Evolutionary conservation across 1,284 basidiomycete species (phyloP).

Genomic region (Termitomyces sp.): DNA sequence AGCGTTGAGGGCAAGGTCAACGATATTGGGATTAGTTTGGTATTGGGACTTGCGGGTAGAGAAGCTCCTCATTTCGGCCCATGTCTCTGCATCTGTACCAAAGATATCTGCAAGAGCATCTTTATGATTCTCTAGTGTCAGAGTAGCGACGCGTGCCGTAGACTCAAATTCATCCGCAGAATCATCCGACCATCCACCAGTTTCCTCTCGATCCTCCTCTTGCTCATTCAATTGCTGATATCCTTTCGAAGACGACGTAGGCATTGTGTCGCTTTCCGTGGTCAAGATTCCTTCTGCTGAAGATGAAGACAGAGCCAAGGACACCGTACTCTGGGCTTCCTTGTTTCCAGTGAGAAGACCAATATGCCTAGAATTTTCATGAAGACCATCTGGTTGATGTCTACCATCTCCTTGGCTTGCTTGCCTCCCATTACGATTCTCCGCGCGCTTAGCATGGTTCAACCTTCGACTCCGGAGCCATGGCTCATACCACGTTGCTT

Average conservation of each 20-base stretch:
- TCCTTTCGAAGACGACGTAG: slow-evolving; percentile 8
- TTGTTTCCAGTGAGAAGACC: slow-evolving; percentile 49
- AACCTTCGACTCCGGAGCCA: slow-evolving; percentile 65
- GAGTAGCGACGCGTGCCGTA: slow-evolving; percentile 28
- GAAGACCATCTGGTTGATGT: slow-evolving; percentile 16
- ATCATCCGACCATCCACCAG: slow-evolving; percentile 21
- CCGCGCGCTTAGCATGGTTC: slow-evolving; percentile 51
- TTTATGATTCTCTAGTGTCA: slow-evolving; percentile 21
- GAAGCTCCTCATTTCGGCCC: slow-evolving; percentile 46
- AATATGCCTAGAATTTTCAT: slow-evolving; percentile 35
- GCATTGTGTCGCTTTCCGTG: slow-evolving; percentile 13
- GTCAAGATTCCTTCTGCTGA: slow-evolving; percentile 21
- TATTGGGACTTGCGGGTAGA: slow-evolving; percentile 22
- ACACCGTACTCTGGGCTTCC: slow-evolving; percentile 32
- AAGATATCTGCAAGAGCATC: slow-evolving; percentile 37
- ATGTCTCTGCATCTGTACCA: slow-evolving; percentile 57
- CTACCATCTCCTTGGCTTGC: slow-evolving; percentile 20
- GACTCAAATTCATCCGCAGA: slow-evolving; percentile 26
- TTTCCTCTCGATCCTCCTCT: slow-evolving; percentile 17
- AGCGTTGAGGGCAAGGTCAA: slow-evolving; percentile 49
- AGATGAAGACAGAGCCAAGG: slow-evolving; percentile 21
- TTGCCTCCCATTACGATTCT: slow-evolving; percentile 32
- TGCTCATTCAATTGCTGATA: slow-evolving; percentile 28
- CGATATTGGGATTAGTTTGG: slow-evolving; percentile 38
- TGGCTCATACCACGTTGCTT: slow-evolving; percentile 75